Conservation (phyloP, 805 yeast genomes). For the Yamadazyma akitaensis region DNA sequence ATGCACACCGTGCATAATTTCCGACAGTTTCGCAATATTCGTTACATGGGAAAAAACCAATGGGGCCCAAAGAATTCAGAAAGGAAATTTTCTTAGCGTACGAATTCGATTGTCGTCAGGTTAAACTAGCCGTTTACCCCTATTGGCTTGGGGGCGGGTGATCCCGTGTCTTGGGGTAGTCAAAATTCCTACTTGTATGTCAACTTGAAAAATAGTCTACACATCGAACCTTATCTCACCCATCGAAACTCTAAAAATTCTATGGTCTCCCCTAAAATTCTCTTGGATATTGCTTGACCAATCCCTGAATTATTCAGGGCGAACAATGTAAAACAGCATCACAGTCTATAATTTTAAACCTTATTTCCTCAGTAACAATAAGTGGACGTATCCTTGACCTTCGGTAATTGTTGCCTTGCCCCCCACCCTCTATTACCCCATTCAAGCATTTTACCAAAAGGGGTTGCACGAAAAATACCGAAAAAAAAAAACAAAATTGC, state of each 20-base stretch:
- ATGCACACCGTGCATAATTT: neutral
- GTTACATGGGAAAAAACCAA: too few species aligned
- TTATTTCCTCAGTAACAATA: slow-evolving; percentile 4
- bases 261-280: too few species aligned
- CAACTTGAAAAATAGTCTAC: too few species aligned
- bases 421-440: neutral
- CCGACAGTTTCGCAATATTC: neutral
- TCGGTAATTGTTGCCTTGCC: neutral
- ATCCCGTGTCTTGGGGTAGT: too few species aligned
- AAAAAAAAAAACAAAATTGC: too few species aligned
- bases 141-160: too few species aligned
- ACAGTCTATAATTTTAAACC: slow-evolving; percentile 2
- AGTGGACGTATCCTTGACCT: neutral
- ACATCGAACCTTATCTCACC: too few species aligned
- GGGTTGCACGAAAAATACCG: neutral
- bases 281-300: neutral
- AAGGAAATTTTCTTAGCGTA: neutral
- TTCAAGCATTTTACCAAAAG: neutral
- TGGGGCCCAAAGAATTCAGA: neutral
- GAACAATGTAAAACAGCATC: slow-evolving; percentile 5
- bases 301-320: neutral
- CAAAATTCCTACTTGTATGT: too few species aligned
- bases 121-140: neutral
- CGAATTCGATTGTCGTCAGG: neutral
- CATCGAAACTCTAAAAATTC: too few species aligned